Percentiles rank a stretch among this genome's conserved stretches.
phyloP scores from a whole-genome alignment of 2,329 filamentous ascomycete species.

The Penicillium sp. region DNA sequence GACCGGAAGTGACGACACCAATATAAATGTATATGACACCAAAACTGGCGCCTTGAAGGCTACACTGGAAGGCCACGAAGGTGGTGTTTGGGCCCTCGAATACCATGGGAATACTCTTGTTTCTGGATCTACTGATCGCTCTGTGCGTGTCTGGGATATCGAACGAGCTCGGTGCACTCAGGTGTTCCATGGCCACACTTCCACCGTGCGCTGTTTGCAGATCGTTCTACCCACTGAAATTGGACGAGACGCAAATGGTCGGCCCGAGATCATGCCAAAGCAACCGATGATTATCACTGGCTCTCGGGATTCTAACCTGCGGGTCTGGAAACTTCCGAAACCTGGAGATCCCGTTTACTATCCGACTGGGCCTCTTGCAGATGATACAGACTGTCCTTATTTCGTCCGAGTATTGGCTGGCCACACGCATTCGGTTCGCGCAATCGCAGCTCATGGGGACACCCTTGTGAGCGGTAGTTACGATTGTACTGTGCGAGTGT shows the following conservation, averaged over 20 bases:
- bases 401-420: constrained; percentile 84
- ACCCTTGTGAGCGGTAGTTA: constrained; percentile 97
- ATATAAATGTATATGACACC: constrained; percentile 97
- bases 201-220: constrained; percentile 91
- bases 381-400: constrained; percentile 82
- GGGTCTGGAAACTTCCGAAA: constrained; percentile 91
- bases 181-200: constrained; percentile 95
- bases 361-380: constrained; percentile 70
- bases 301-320: constrained; percentile 87
- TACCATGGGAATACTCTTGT: constrained; percentile 94
- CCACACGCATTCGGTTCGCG: constrained; percentile 89
- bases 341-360: constrained; percentile 74
- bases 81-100: constrained; percentile 94
- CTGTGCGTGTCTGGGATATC: constrained; percentile 99
- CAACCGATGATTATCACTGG: constrained; percentile 96
- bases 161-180: constrained; percentile 89
- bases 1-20: constrained; percentile 93
- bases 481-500: constrained; percentile 90
- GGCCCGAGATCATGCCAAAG: constrained; percentile 82
- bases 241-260: constrained; percentile 68
- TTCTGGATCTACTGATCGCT: constrained; percentile 92
- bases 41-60: constrained; percentile 83
- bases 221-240: constrained; percentile 85
- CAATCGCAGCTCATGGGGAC: constrained; percentile 91
- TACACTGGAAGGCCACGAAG: constrained; percentile 88